Conservation (phyloP, 345 rosid genomes). For the Aquilaria yunnanensis region DNA sequence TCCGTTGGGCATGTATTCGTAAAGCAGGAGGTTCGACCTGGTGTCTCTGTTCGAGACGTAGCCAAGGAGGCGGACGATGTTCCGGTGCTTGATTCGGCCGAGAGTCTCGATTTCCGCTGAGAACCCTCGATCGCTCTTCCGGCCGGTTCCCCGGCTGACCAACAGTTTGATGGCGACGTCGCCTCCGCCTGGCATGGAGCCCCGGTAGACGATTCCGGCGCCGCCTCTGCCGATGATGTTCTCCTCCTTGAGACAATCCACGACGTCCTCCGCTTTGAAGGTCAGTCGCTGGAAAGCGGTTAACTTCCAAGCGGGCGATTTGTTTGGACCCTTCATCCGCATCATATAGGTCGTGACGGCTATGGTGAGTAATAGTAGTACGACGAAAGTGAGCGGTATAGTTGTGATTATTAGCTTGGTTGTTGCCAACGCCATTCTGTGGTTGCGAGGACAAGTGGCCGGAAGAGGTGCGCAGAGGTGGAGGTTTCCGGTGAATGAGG, state of each 20-base stretch:
- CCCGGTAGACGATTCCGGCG: conserved; percentile 83
- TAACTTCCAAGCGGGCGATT: conserved; percentile 66
- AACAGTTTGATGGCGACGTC: conserved; percentile 79
- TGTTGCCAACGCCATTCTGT: conserved; percentile 26
- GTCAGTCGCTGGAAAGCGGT: conserved; percentile 73
- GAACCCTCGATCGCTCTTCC: conserved; percentile 66
- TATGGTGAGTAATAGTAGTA: conserved; percentile 43
- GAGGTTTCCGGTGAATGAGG: conserved; percentile 63
- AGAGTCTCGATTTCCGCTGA: conserved; percentile 87
- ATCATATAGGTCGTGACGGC: conserved; percentile 34
- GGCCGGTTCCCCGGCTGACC: conserved; percentile 50
- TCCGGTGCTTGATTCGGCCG: conserved; percentile 76
- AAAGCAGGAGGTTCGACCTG: conserved; percentile 47
- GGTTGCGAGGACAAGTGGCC: conserved; percentile 33
- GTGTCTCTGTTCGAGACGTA: conserved; percentile 82
- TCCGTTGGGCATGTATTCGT: conserved; percentile 88
- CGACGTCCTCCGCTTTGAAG: conserved; percentile 76
- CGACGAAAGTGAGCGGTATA: conserved; percentile 28
- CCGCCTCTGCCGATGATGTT: conserved; percentile 96
- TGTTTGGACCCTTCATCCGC: conserved; percentile 37
- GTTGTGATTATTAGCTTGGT: conserved; percentile 38
- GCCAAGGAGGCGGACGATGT: conserved; percentile 75
- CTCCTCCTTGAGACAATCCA: conserved; percentile 77
- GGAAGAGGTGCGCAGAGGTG: conserved; percentile 47
- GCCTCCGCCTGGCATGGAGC: conserved; percentile 59